phyloP scores from a whole-genome alignment of 805 yeast species.

The Scheffersomyces stipitis region DNA sequence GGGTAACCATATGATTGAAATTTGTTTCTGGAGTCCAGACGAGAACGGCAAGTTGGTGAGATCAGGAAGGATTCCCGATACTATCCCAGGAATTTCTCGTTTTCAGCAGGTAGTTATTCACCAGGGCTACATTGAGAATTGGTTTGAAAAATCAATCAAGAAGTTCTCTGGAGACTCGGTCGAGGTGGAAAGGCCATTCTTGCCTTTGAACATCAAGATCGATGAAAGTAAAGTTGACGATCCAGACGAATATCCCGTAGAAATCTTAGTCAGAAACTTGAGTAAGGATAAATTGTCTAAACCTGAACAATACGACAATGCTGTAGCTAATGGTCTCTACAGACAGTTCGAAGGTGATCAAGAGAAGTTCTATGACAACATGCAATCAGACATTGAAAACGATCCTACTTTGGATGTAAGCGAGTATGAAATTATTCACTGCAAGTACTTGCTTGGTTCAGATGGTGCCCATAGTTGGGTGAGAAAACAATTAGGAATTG shows the following conservation, averaged over 20 bases:
- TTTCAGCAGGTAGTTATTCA: constrained; percentile 28
- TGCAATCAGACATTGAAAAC: neutral
- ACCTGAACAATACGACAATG: constrained; percentile 14
- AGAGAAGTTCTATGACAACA: constrained; percentile 10
- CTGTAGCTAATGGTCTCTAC: constrained; percentile 24
- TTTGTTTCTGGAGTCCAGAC: constrained; percentile 30
- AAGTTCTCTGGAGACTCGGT: constrained; percentile 13
- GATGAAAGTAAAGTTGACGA: constrained; percentile 12
- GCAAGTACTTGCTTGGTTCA: constrained; percentile 30
- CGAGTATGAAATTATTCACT: constrained; percentile 17
- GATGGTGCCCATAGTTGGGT: constrained; percentile 28
- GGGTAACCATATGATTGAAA: constrained; percentile 26
- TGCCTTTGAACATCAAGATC: constrained; percentile 13
- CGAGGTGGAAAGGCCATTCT: constrained; percentile 17
- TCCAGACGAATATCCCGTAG: constrained; percentile 11
- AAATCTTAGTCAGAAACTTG: constrained; percentile 14
- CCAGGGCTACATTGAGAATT: constrained; percentile 30
- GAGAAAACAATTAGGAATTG: constrained; percentile 26
- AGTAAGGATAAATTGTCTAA: constrained; percentile 7
- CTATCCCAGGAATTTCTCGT: constrained; percentile 26
- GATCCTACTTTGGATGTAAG: constrained; percentile 7
- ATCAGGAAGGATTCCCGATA: constrained; percentile 22
- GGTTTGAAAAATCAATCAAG: constrained; percentile 21
- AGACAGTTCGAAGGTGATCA: constrained; percentile 24
- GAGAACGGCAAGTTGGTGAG: constrained; percentile 22